Conservation (phyloP, 768 basidiomycete species). For the Hypholoma sublateritium region DNA sequence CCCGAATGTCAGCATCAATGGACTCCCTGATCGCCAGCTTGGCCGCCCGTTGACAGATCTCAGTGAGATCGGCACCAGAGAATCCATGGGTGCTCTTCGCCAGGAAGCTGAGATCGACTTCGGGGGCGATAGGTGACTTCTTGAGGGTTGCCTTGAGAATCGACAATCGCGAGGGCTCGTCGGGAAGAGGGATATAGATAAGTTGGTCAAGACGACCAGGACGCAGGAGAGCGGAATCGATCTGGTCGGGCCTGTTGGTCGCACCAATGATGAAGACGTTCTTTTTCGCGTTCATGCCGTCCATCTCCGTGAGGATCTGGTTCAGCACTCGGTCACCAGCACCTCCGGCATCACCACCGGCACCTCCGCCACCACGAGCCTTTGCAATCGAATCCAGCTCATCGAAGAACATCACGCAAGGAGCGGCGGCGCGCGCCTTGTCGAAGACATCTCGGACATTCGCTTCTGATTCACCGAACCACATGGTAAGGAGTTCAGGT, state of each 20-base stretch:
- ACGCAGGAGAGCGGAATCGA: constrained; percentile 89
- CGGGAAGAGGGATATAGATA: constrained; percentile 98
- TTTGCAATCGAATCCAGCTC: constrained; percentile 99
- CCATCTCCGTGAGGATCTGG: constrained; percentile 97
- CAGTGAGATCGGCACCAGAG: constrained; percentile 99
- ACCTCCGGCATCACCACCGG: constrained; percentile 88
- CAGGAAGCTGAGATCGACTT: constrained; percentile 84
- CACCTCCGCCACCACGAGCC: constrained; percentile 83
- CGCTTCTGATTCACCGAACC: constrained; percentile 99
- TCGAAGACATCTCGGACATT: constrained; percentile 99
- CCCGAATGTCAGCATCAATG: constrained; percentile 89
- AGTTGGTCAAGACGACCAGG: constrained; percentile 99
- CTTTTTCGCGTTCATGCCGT: constrained; percentile 98
- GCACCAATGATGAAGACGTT: constrained; percentile 99
- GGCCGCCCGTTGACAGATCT: constrained; percentile 96
- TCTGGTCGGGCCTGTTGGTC: constrained; percentile 95
- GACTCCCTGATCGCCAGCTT: constrained; percentile 95
- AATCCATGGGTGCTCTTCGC: constrained; percentile 94
- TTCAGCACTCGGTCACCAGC: constrained; percentile 98
- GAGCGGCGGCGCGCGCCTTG: constrained; percentile 98
- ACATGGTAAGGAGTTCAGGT: constrained; percentile 98
- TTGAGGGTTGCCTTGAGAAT: constrained; percentile 91
- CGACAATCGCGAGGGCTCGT: constrained; percentile 86
- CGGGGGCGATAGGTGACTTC: constrained; percentile 83
- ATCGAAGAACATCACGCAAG: constrained; percentile 99